Percentiles rank a stretch among this genome's conserved stretches.
These are phyloP conservation scores for Tuber indicum DNA, from an alignment of 495 filamentous ascomycete species.

Conservation along the genomic window DNA sequence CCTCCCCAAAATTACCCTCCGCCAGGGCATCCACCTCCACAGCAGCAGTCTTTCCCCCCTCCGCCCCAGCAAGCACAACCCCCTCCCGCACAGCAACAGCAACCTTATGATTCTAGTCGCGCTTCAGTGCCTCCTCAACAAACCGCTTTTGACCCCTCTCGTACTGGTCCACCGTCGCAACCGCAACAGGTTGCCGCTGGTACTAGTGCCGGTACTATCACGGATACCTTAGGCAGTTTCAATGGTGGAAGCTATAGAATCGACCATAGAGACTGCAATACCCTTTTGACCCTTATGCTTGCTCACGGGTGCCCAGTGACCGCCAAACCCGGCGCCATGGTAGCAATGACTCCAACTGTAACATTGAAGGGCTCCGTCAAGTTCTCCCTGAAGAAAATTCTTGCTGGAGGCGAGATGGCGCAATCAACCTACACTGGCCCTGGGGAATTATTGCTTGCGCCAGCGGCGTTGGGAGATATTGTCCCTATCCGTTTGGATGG, in stretches of 20 bases:
- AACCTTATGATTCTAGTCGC: slow-evolving; percentile 20
- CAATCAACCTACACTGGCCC: slow-evolving; percentile 82
- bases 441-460: slow-evolving; percentile 80
- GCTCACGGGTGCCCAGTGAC: slow-evolving; percentile 80
- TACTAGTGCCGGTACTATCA: slow-evolving; percentile 54
- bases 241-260: slow-evolving; percentile 92
- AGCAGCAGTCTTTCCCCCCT: slow-evolving; percentile 45
- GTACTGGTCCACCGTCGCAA: slow-evolving; percentile 34
- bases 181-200: slow-evolving; percentile 44
- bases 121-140: slow-evolving; percentile 26
- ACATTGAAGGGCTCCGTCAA: slow-evolving; percentile 72
- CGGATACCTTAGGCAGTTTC: slow-evolving; percentile 86
- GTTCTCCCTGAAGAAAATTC: slow-evolving; percentile 76
- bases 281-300: slow-evolving; percentile 78
- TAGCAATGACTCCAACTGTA: slow-evolving; percentile 86
- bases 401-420: slow-evolving; percentile 73
- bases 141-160: slow-evolving; percentile 33
- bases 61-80: slow-evolving; percentile 46
- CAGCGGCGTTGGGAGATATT: slow-evolving; percentile 75
- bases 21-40: slow-evolving; percentile 41
- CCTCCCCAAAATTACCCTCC: slow-evolving; percentile 44
- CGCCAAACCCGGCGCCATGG: slow-evolving; percentile 80
- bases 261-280: slow-evolving; percentile 86
- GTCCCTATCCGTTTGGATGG: slow-evolving; percentile 67
- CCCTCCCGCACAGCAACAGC: slow-evolving; percentile 33